Base-by-base conservation (phyloP, 2,329 filamentous ascomycete species). In the Cordyceps farinosa region DNA sequence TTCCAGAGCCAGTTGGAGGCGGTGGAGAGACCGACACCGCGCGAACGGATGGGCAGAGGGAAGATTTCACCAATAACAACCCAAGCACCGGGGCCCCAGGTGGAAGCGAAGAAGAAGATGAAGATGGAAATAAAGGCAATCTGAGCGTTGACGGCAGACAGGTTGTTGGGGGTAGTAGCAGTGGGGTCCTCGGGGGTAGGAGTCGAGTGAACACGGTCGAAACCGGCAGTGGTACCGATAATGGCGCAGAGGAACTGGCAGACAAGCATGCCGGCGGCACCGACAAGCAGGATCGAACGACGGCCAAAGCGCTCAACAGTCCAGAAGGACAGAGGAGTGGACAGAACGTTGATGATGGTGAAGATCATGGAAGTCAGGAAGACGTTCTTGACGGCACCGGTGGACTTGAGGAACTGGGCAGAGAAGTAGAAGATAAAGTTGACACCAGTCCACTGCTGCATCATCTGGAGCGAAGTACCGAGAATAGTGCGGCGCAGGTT, bases 1-100 rank as follows among this genome's bases (percentile, higher is more conserved):
- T 92, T 95, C 91, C 91, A 95, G 66, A 95, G 84, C 91, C 91
- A 96, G 85, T 96, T 96, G 74, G 88, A 92, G 65, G 92, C 90
- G 9, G 92, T 96, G 47, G 91, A 93, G 51, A 96, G 84, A 70
- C 85, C 91, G 65, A 96, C 91, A 79, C 92, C 92, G 69, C 91
- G 90, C 47, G 92, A 90, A 71, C 92, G 90, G 77, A 96, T 94
- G 66, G 90, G 91, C 61, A 96, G 86, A 64, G 92, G 91, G 86
- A 90, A 96, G 77, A 95, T 90, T 80, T 97, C 92, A 74, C 92
- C 92, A 71, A 95, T 93, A 69, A 96, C 84, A 61, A 89, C 86
- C 90, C 89, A 92, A 60, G 90, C 84, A 56, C 87, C 89, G 7
- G 91, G 91, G 60, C 92, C 92, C 92, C 91, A 96, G 67, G 92